Conservation (phyloP, 1,139 yeast genomes). For the Magnusiomyces fungicola region DNA sequence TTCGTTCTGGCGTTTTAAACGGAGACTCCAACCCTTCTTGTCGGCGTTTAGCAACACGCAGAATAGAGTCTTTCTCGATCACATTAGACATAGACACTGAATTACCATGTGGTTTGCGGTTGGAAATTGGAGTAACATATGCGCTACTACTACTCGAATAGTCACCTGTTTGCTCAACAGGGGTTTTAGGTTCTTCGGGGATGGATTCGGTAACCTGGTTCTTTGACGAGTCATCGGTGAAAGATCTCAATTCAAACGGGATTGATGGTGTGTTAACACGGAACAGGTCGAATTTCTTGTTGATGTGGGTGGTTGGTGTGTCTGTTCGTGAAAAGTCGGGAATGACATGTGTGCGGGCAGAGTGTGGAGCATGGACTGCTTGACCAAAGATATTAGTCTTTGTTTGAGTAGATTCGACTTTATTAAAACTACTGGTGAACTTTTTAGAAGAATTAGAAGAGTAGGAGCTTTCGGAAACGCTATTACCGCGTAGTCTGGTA, state of each 20-base stretch:
- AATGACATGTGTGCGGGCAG: neutral
- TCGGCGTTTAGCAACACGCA: neutral
- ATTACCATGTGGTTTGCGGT: too few relatives aligned
- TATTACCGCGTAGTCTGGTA: too few relatives aligned
- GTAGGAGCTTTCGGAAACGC: too few relatives aligned
- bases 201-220: neutral
- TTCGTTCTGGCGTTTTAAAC: slow-evolving; percentile 4
- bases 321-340: neutral
- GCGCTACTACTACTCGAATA: neutral
- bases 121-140: too few relatives aligned
- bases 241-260: neutral
- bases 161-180: neutral
- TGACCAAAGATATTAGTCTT: neutral
- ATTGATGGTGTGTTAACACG: neutral
- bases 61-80: neutral
- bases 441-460: too few relatives aligned
- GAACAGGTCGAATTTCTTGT: neutral
- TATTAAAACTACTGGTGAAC: too few relatives aligned
- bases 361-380: neutral
- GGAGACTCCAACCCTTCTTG: neutral
- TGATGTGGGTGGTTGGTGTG: neutral
- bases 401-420: too few relatives aligned
- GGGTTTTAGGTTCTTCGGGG: neutral
- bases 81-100: too few relatives aligned
- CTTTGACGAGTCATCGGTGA: neutral